A percentile compares a stretch with the other conserved stretches of the same genome.
Conservation (phyloP, 306 rosid species). For the Gastrolobium villosum region DNA sequence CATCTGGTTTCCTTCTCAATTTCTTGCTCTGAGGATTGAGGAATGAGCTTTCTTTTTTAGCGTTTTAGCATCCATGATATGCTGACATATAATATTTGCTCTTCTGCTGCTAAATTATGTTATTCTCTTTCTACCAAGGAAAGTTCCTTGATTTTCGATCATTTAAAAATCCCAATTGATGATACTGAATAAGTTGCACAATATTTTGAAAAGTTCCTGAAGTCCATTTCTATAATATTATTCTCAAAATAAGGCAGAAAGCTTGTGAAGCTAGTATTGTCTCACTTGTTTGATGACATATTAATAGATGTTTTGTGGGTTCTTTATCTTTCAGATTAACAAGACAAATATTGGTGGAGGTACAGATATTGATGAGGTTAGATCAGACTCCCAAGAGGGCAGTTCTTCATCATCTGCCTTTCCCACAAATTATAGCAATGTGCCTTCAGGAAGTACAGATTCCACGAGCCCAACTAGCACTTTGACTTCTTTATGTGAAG, state of each 20-base stretch:
- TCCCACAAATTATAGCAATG: constrained; percentile 57
- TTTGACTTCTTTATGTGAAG: constrained; percentile 79
- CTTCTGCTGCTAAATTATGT: constrained; percentile 31
- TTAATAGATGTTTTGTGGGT: constrained; percentile 39
- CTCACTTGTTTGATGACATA: constrained; percentile 33
- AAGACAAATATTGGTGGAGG: constrained; percentile 72
- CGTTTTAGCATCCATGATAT: constrained; percentile 23
- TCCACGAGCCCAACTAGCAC: constrained; percentile 83
- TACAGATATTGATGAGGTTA: constrained; percentile 55
- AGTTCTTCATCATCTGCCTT: constrained; percentile 69
- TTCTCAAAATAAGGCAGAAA: constrained; percentile 40
- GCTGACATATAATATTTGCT: constrained; percentile 25
- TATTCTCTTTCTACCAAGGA: constrained; percentile 30
- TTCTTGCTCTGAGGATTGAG: constrained; percentile 20
- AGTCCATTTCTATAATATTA: constrained; percentile 14
- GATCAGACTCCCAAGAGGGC: constrained; percentile 62
- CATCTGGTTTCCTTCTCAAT: constrained; percentile 15
- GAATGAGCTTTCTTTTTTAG: constrained; percentile 19
- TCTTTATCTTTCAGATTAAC: constrained; percentile 63
- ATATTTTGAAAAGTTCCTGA: constrained; percentile 20
- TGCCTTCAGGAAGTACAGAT: constrained; percentile 70
- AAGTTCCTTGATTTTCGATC: constrained; percentile 21
- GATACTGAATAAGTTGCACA: constrained; percentile 16
- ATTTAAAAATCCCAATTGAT: constrained; percentile 2
- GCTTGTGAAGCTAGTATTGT: constrained; percentile 37